Percentiles rank a stretch among this genome's conserved stretches.
Conservation (phyloP, 371 early-diverging fungal genomes). For the Mortierella sp. region DNA sequence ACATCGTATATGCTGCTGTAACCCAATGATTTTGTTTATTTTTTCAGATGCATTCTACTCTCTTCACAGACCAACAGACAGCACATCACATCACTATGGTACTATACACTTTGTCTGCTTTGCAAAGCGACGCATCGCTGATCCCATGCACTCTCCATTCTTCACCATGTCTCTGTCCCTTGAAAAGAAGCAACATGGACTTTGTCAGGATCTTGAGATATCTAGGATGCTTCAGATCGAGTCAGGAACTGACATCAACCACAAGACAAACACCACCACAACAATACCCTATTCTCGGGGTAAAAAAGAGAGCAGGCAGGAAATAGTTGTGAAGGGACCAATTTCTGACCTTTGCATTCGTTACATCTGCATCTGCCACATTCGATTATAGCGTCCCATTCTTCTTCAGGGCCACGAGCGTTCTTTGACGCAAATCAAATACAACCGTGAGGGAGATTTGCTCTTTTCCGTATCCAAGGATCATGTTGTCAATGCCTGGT, state of each 20-base stretch:
- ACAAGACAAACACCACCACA: no score
- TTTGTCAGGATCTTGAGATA: no score
- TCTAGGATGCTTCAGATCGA: no score
- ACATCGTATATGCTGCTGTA: no score
- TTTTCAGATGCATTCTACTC: not conserved
- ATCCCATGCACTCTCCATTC: not conserved
- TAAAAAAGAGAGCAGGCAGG: no score
- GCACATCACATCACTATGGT: conserved; percentile 5
- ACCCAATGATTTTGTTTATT: no score
- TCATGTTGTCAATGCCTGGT: conserved; percentile 94
- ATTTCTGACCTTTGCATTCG: not conserved
- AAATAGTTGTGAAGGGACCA: not conserved
- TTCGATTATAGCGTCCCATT: conserved; percentile 82
- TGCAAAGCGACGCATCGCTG: no score
- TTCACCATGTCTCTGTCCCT: not conserved
- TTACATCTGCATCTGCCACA: not conserved
- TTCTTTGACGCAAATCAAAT: conserved; percentile 98
- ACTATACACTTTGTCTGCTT: no score
- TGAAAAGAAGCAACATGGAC: no score
- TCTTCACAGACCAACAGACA: conserved; percentile 1
- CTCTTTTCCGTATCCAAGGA: conserved; percentile 98
- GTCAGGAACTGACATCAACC: no score
- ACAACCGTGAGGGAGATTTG: conserved; percentile 99
- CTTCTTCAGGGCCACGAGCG: conserved; percentile 97
- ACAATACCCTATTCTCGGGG: no score